phyloP scores from a whole-genome alignment of 192 early-diverging fungal genomes.

The Lobosporangium transversale region DNA sequence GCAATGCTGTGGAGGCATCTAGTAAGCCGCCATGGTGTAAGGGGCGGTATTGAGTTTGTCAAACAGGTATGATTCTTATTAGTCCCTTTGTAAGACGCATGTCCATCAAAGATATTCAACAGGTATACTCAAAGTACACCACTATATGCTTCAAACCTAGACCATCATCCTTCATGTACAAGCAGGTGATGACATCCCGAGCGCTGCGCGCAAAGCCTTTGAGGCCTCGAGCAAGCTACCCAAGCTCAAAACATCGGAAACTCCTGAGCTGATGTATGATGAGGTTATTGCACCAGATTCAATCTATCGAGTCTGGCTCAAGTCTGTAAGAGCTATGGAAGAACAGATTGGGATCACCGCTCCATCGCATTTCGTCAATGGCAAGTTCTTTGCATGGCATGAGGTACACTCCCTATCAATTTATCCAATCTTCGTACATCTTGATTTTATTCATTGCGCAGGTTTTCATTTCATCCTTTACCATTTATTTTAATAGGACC shows the following conservation, averaged over 20 bases:
- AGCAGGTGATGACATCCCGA: slow-evolving; percentile 12
- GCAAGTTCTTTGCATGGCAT: slow-evolving; percentile 72
- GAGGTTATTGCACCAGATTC: slow-evolving; percentile 30
- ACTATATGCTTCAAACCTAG: too few relatives aligned
- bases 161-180: slow-evolving; percentile 24
- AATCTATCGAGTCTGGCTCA: slow-evolving; percentile 22
- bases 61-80: slow-evolving; percentile 18
- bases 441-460: too few relatives aligned
- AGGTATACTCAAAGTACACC: too few relatives aligned
- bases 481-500: slow-evolving; percentile 8
- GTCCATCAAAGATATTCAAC: too few relatives aligned
- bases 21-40: slow-evolving; percentile 31
- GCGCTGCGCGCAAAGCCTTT: slow-evolving; percentile 23
- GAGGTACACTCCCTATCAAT: slow-evolving; percentile 41
- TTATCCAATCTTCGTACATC: background rate
- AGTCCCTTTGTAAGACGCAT: background rate
- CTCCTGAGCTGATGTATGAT: slow-evolving; percentile 35
- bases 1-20: slow-evolving; percentile 44
- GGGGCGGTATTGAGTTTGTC: slow-evolving; percentile 39
- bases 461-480: background rate
- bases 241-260: slow-evolving; percentile 27
- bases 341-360: slow-evolving; percentile 15
- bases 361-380: slow-evolving; percentile 78
- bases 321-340: slow-evolving; percentile 17
- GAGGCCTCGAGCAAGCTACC: background rate